Evolutionary conservation across 148 eudicot genomes (phyloP).

Genomic region (Bassia scoparia): DNA sequence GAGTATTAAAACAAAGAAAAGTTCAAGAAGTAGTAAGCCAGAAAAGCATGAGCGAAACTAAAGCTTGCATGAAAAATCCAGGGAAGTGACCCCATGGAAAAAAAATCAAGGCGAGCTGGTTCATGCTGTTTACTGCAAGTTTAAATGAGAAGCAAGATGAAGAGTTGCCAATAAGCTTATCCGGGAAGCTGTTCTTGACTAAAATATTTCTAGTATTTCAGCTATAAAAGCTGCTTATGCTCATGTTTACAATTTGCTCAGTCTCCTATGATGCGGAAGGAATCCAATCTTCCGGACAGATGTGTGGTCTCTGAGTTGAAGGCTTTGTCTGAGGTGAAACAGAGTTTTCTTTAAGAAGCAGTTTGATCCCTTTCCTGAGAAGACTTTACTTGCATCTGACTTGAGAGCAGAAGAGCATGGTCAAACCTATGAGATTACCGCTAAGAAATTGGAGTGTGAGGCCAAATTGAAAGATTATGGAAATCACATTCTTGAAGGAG

Average conservation of each 20-base stretch:
- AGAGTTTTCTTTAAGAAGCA: constrained; percentile 64
- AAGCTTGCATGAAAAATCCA: constrained; percentile 30
- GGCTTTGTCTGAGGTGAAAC: constrained; percentile 66
- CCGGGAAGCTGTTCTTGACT: constrained; percentile 67
- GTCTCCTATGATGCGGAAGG: constrained; percentile 70
- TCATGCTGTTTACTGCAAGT: constrained; percentile 29
- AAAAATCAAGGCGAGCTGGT: constrained; percentile 29
- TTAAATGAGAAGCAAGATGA: constrained; percentile 39
- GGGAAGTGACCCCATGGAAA: constrained; percentile 30
- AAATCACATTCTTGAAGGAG: constrained; percentile 60
- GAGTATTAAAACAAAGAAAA: constrained; percentile 39
- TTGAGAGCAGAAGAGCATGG: constrained; percentile 65
- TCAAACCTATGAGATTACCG: constrained; percentile 61
- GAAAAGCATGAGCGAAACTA: constrained; percentile 16
- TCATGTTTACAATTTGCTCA: constrained; percentile 70
- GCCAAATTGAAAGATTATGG: constrained; percentile 66
- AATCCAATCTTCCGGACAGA: constrained; percentile 67
- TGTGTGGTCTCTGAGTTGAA: constrained; percentile 65
- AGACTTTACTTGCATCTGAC: constrained; percentile 50
- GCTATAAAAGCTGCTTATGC: constrained; percentile 81
- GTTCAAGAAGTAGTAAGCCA: constrained; percentile 31
- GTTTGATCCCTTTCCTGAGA: constrained; percentile 58
- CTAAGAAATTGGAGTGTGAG: constrained; percentile 65
- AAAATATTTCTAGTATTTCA: constrained; percentile 69
- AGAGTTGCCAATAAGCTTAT: constrained; percentile 32